Evolutionary conservation across 2,329 filamentous ascomycete genomes (phyloP).

Genomic region (Hypoxylon sp.): DNA sequence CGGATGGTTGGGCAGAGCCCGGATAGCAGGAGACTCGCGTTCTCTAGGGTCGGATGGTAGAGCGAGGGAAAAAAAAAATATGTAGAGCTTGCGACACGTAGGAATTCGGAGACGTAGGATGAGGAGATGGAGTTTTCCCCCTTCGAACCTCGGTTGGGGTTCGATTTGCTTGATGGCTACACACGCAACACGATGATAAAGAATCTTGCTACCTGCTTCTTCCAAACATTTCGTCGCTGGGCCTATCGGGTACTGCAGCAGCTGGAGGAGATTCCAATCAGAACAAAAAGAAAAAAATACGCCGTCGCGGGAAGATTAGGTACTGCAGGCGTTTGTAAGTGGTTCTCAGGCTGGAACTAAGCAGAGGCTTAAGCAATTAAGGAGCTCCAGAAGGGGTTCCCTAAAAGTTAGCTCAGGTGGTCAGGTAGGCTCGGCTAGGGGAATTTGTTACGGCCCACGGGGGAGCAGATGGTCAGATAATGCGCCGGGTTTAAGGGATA

Average conservation of each 20-base stretch:
- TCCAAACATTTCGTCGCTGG: conserved; percentile 29
- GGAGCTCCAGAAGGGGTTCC: conserved; percentile 30
- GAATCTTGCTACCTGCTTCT: conserved; percentile 14
- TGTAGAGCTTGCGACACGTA: conserved; percentile 13
- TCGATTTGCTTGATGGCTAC: conserved; percentile 24
- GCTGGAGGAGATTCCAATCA: conserved; percentile 12
- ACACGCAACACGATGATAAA: conserved; percentile 28
- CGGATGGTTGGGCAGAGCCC: conserved; percentile 26
- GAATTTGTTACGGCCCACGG: not conserved
- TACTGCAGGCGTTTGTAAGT: conserved; percentile 18
- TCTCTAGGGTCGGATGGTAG: not conserved
- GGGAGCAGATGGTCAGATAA: not conserved
- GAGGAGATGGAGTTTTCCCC: conserved; percentile 4
- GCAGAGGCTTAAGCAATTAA: too few species aligned
- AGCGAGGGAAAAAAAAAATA: not conserved
- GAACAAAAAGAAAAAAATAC: conserved; percentile 27
- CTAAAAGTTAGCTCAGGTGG: conserved; percentile 14
- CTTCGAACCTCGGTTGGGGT: conserved; percentile 34
- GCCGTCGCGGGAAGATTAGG: conserved; percentile 24
- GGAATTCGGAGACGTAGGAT: conserved; percentile 11
- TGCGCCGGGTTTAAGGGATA: conserved; percentile 12
- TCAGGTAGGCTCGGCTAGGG: conserved; percentile 1
- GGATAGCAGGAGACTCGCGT: conserved; percentile 6
- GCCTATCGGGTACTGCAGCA: conserved; percentile 8
- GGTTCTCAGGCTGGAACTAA: conserved; percentile 23